A percentile compares a stretch with the other conserved stretches of the same genome.
phyloP scores from a whole-genome alignment of 140 eudicot species.

The Flaveria floridana region DNA sequence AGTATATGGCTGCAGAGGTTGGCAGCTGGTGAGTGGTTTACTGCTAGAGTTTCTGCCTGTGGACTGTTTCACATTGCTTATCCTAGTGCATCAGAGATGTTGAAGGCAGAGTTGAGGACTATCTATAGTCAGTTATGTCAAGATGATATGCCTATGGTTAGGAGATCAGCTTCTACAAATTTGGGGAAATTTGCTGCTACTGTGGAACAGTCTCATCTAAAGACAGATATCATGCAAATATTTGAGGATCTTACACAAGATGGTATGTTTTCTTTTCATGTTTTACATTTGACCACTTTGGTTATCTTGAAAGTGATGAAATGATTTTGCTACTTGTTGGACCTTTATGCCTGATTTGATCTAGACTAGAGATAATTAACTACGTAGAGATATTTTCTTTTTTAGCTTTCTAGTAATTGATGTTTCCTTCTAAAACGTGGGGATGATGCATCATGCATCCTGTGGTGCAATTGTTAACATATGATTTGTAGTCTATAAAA shows the following conservation, averaged over 20 bases:
- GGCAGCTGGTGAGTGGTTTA: constrained; percentile 99
- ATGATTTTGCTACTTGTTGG: not conserved
- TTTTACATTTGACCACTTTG: constrained; percentile 2
- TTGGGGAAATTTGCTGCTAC: constrained; percentile 99
- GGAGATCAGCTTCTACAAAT: constrained; percentile 96
- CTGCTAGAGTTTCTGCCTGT: constrained; percentile 98
- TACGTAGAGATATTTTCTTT: not conserved
- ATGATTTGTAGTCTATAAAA: not conserved
- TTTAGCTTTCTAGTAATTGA: not conserved
- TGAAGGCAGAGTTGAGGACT: constrained; percentile 85
- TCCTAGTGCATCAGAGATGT: constrained; percentile 85
- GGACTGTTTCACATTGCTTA: constrained; percentile 95
- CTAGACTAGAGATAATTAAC: not conserved
- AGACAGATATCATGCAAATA: constrained; percentile 87
- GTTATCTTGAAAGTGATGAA: constrained; percentile 11
- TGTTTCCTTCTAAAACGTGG: not conserved
- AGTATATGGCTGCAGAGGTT: constrained; percentile 54
- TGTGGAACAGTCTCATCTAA: constrained; percentile 84
- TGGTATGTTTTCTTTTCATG: constrained; percentile 45
- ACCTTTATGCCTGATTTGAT: constrained; percentile 5
- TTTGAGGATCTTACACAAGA: constrained; percentile 97
- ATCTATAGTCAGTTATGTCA: constrained; percentile 91
- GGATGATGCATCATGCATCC: constrained; percentile 1
- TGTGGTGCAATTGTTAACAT: not conserved
- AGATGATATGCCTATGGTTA: constrained; percentile 99